Evolutionary conservation across 1,284 basidiomycete genomes (phyloP).

Genomic region (Phaffia rhodozyma): DNA sequence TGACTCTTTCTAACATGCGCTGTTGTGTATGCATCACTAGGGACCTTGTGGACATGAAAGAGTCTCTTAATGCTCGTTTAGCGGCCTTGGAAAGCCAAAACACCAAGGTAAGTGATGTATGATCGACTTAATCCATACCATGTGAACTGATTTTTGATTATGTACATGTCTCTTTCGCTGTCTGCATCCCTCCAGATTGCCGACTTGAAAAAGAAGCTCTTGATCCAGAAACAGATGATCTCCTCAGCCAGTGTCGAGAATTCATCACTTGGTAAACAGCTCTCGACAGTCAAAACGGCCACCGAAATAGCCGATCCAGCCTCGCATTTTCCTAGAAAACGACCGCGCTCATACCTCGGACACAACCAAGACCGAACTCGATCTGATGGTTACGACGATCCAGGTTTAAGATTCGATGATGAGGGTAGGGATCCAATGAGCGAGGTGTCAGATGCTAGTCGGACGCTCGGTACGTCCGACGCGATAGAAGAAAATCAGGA

Average conservation of each 20-base stretch:
- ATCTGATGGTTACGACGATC: neutral
- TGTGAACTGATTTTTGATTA: too few relatives aligned
- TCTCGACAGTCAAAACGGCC: too few relatives aligned
- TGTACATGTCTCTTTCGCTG: too few relatives aligned
- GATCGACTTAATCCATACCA: neutral
- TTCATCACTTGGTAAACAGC: too few relatives aligned
- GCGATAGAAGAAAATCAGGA: too few relatives aligned
- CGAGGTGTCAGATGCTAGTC: neutral
- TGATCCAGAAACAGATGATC: too few relatives aligned
- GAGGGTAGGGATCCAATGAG: neutral
- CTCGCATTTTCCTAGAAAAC: too few relatives aligned
- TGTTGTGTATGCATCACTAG: neutral
- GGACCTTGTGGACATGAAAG: neutral
- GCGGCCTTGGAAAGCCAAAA: neutral
- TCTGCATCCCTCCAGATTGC: too few relatives aligned
- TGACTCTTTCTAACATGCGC: neutral
- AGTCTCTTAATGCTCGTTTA: neutral
- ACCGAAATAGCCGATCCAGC: too few relatives aligned
- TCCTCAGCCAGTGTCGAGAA: too few relatives aligned
- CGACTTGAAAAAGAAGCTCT: too few relatives aligned
- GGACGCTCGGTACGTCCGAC: neutral
- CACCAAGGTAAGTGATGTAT: neutral
- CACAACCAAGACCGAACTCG: neutral
- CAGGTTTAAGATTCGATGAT: neutral
- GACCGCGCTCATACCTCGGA: too few relatives aligned